Conservation (phyloP, 2,329 filamentous ascomycete genomes). For the Hawksworthiomyces lignivorus region DNA sequence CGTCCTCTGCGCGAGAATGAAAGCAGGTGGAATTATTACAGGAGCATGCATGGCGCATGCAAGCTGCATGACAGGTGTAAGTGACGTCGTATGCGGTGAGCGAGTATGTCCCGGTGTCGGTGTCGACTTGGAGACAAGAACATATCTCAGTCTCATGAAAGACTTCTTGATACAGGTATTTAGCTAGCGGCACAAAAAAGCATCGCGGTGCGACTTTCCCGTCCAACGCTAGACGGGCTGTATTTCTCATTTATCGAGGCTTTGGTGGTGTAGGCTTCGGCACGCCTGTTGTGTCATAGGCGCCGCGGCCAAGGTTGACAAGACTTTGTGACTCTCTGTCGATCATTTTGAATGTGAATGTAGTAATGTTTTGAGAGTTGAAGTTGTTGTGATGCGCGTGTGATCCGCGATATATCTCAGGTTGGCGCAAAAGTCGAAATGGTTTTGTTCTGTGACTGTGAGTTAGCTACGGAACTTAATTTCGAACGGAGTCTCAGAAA, state of each 20-base stretch:
- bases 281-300: slow-evolving; percentile 30
- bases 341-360: slow-evolving; percentile 24
- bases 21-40: not conserved
- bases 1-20: not conserved
- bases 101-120: slow-evolving; percentile 1
- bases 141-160: no score
- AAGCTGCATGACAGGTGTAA: slow-evolving; percentile 2
- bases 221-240: not conserved
- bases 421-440: not conserved
- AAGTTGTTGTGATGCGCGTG: slow-evolving; percentile 1
- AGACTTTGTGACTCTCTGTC: slow-evolving; percentile 21
- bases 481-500: not conserved
- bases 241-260: slow-evolving; percentile 21
- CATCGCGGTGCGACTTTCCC: slow-evolving; percentile 4
- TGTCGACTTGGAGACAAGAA: no score
- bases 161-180: no score
- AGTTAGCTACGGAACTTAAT: no score
- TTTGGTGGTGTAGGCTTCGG: slow-evolving; percentile 30
- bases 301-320: slow-evolving; percentile 28
- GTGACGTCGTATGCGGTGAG: slow-evolving; percentile 7
- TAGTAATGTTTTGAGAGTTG: not conserved
- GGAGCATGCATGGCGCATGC: slow-evolving; percentile 10
- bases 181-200: no score
- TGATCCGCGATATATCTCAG: not conserved
- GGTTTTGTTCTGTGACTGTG: not conserved